Percentiles rank a stretch among this genome's conserved stretches.
phyloP scores from a whole-genome alignment of 495 filamentous ascomycete species.

The Penicillium simplicissimum region DNA sequence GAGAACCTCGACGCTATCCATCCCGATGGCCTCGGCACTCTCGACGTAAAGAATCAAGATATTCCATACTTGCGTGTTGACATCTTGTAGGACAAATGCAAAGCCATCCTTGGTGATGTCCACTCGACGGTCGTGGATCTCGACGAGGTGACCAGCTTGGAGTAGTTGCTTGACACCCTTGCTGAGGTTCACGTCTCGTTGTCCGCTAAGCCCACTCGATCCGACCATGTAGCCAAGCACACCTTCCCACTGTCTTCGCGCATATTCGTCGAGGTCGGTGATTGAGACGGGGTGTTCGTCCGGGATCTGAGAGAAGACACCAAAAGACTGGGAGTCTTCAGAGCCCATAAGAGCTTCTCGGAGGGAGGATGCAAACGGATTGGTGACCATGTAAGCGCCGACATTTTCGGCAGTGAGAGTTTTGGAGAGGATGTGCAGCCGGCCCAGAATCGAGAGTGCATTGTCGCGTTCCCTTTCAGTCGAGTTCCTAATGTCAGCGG shows the following conservation, averaged over 20 bases:
- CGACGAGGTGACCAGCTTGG: conserved; percentile 76
- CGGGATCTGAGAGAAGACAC: conserved; percentile 69
- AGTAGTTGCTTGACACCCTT: conserved; percentile 81
- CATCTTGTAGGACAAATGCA: conserved; percentile 89
- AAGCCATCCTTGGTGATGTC: conserved; percentile 91
- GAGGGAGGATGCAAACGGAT: conserved; percentile 72
- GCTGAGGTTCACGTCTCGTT: conserved; percentile 60
- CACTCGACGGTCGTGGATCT: conserved; percentile 55
- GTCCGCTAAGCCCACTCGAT: conserved; percentile 55
- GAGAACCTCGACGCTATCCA: conserved; percentile 90
- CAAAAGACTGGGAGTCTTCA: conserved; percentile 83
- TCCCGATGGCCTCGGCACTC: conserved; percentile 71
- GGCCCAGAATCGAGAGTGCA: conserved; percentile 74
- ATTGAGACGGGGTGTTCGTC: conserved; percentile 60
- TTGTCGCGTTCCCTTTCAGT: conserved; percentile 69
- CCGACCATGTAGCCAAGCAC: conserved; percentile 95
- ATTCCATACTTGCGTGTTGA: conserved; percentile 96
- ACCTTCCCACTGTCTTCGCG: conserved; percentile 87
- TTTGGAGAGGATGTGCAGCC: conserved; percentile 76
- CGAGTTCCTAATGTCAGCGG: conserved; percentile 6
- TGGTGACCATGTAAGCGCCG: conserved; percentile 67
- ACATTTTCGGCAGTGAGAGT: conserved; percentile 58
- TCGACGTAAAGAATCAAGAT: conserved; percentile 91
- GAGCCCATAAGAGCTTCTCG: conserved; percentile 84
- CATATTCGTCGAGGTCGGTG: conserved; percentile 79